Evolutionary conservation across 768 basidiomycete species (phyloP).

Genomic region (Naganishia antarctica): DNA sequence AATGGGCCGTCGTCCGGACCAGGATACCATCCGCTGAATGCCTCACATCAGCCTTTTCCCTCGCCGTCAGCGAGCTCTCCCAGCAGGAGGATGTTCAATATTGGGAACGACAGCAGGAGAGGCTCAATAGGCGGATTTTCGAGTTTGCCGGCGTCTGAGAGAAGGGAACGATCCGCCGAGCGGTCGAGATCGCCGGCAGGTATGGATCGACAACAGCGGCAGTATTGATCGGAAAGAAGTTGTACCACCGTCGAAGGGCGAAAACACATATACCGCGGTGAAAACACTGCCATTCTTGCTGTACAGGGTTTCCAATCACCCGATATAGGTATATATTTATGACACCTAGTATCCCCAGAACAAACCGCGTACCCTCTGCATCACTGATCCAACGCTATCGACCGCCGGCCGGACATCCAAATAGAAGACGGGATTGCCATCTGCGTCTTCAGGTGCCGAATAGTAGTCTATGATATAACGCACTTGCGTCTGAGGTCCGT

Average conservation of each 20-base stretch:
- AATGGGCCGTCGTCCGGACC: constrained; percentile 4
- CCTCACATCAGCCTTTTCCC: neutral
- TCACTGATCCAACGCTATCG: constrained; percentile 60
- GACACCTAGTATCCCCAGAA: constrained; percentile 14
- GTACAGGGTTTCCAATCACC: no score
- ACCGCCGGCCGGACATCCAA: constrained; percentile 93
- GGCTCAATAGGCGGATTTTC: constrained; percentile 5
- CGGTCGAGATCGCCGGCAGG: constrained; percentile 10
- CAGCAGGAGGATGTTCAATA: constrained; percentile 16
- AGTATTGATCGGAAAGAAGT: neutral
- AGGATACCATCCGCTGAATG: neutral
- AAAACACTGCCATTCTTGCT: neutral
- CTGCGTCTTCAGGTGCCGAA: constrained; percentile 77
- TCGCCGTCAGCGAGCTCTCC: constrained; percentile 6
- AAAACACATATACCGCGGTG: neutral
- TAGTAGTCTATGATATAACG: constrained; percentile 99
- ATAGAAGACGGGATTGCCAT: constrained; percentile 90
- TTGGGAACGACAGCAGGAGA: constrained; percentile 12
- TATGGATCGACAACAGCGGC: constrained; percentile 11
- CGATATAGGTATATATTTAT: neutral
- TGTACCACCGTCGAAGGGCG: neutral
- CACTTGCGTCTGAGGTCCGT: constrained; percentile 54
- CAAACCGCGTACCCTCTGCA: constrained; percentile 20
- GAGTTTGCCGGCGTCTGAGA: constrained; percentile 4
- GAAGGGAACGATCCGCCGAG: constrained; percentile 7